These are phyloP conservation scores for Uncinocarpus reesii DNA, from an alignment of 2,329 filamentous ascomycete genomes.

Conservation along the genomic window DNA sequence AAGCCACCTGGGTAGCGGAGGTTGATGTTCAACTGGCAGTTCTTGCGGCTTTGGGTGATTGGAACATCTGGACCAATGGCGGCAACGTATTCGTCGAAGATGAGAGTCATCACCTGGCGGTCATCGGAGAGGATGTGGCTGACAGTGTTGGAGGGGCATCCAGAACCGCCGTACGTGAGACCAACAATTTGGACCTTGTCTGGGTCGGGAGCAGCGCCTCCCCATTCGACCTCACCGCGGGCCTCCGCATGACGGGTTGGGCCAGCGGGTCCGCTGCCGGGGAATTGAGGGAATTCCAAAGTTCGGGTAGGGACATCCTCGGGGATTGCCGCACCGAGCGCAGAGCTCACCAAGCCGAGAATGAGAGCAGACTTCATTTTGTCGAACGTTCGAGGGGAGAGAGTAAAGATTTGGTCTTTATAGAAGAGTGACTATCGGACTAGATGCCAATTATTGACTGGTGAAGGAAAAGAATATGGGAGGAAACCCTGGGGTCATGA, in stretches of 20 bases:
- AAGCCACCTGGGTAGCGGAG: slow-evolving; percentile 44
- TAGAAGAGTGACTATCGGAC: not conserved
- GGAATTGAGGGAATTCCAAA: slow-evolving; percentile 14
- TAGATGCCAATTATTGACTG: not conserved
- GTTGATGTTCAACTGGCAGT: slow-evolving; percentile 46
- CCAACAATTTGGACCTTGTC: slow-evolving; percentile 34
- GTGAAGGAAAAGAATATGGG: slow-evolving; percentile 4
- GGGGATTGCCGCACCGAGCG: slow-evolving; percentile 19
- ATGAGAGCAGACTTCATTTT: slow-evolving; percentile 17
- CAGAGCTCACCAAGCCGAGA: slow-evolving; percentile 16
- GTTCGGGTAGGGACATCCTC: slow-evolving; percentile 11
- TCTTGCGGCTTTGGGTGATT: slow-evolving; percentile 40
- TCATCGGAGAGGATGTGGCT: slow-evolving; percentile 36
- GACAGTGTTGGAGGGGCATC: slow-evolving; percentile 39
- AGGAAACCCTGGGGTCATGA: slow-evolving; percentile 6
- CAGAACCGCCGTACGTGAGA: slow-evolving; percentile 40
- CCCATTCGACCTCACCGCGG: slow-evolving; percentile 6
- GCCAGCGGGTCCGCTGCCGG: slow-evolving; percentile 3
- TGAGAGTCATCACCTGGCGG: slow-evolving; percentile 39
- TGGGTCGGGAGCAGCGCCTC: slow-evolving; percentile 22
- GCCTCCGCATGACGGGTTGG: slow-evolving; percentile 13
- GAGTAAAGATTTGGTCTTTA: not conserved
- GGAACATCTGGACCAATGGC: slow-evolving; percentile 39
- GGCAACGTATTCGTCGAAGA: slow-evolving; percentile 45
- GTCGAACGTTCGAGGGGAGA: not conserved